Evolutionary conservation across 1,284 basidiomycete genomes (phyloP), one percentile per base, ranked within the genome.

Genomic region (Apiotrichum porosum): DNA sequence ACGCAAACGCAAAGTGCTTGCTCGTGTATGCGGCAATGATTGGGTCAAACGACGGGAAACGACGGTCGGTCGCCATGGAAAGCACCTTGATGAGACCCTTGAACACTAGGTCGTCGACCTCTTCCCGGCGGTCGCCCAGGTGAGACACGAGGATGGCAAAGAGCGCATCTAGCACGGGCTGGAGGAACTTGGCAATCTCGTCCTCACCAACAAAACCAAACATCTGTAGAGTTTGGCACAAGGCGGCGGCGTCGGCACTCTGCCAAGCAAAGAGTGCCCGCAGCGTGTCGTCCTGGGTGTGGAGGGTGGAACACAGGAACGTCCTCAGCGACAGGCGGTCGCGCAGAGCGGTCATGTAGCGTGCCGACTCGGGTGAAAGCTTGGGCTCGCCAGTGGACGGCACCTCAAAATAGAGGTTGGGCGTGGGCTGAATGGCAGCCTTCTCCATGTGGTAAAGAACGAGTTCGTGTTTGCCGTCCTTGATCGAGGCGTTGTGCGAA

Each of bases 1-100:
- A 75, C 2, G 85, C 80, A 59, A 82, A 88, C 51, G 76, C 82
- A 76, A 95, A 97, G 67, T 95, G 89, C 50, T 84, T 78, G 61
- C 89, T 84, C 61, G 97, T 91, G 71, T 97, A 98, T 17, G 92
- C 83, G 60, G 95, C 89, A 43, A 98, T 76, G 4, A 94, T 91
- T 1, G 89, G 85, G 57, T 88, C 84, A 76, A 97, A 97, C 68
- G 95, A 90, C 70, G 84, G 88, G 78, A 97, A 95, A n/a, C 92
- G 81, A 22, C 93, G 83, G 72, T 97, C 93, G 61, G 91, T 86
- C 14, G 91, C 84, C 56, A 97, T 93, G 2, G 86, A 83, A 4
- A 93, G 82, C 2, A 97, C 85, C 4, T 84, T 90, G 46, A 97
- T 87, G 14, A 98, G 79, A 2, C 88, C 86, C 60, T 88, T 86